phyloP scores from a whole-genome alignment of 2,329 filamentous ascomycete species.

The Cytospora leucostoma region DNA sequence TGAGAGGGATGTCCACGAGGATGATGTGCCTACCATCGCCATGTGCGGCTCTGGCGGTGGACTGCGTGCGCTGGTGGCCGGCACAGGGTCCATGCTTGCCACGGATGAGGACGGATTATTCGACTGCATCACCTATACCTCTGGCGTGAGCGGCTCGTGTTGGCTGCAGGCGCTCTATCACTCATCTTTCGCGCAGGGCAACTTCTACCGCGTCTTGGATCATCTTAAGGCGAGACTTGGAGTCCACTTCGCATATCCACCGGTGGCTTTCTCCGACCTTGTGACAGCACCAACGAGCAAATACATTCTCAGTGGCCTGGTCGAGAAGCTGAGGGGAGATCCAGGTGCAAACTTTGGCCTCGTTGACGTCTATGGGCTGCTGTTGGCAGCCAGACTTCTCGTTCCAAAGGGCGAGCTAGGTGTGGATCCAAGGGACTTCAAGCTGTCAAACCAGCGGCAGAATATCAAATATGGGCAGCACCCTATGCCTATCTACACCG shows the following conservation, averaged over 20 bases:
- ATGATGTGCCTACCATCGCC: conserved; percentile 90
- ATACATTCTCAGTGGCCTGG: conserved; percentile 79
- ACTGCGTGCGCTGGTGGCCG: conserved; percentile 84
- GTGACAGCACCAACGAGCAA: conserved; percentile 93
- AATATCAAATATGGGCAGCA: conserved; percentile 77
- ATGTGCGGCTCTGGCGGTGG: conserved; percentile 95
- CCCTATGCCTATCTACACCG: conserved; percentile 92
- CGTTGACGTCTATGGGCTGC: conserved; percentile 88
- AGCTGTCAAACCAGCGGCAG: conserved; percentile 81
- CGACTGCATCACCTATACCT: conserved; percentile 92
- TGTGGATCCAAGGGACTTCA: conserved; percentile 77
- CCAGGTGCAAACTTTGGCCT: conserved; percentile 80
- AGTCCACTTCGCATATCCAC: conserved; percentile 91
- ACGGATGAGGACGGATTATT: conserved; percentile 85
- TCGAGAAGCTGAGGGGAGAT: conserved; percentile 89
- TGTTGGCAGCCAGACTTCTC: conserved; percentile 80
- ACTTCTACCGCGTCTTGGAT: conserved; percentile 70
- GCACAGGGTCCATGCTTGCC: conserved; percentile 83
- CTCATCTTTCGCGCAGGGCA: conserved; percentile 71
- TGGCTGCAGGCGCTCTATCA: conserved; percentile 91
- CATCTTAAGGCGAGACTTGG: conserved; percentile 85
- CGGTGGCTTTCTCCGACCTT: conserved; percentile 75
- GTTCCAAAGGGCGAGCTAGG: conserved; percentile 83
- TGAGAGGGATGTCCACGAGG: conserved; percentile 81
- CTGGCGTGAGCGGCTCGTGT: conserved; percentile 92